Conservation (phyloP, 2,329 filamentous ascomycete species). For the Chaetomiaceae sp. region DNA sequence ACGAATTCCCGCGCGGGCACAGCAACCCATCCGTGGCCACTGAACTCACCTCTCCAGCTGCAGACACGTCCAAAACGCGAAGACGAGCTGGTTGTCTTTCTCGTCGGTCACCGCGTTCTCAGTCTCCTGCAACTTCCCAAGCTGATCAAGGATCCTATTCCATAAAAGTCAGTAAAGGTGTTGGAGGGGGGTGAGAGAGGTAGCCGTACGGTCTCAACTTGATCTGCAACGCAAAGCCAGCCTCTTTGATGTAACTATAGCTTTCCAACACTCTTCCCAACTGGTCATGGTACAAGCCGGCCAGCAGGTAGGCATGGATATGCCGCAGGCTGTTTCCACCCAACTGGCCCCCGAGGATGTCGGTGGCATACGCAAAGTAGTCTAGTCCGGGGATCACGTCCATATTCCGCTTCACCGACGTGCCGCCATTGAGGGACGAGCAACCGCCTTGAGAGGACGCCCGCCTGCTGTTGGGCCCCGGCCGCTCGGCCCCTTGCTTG, state of each 20-base stretch:
- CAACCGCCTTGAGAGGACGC: slow-evolving; percentile 44
- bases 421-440: slow-evolving; percentile 12
- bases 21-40: too few relatives aligned
- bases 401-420: slow-evolving; percentile 51
- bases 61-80: slow-evolving; percentile 89
- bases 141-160: slow-evolving; percentile 43
- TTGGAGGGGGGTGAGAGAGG: slow-evolving; percentile 23
- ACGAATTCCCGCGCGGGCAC: too few relatives aligned
- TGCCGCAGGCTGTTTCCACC: slow-evolving; percentile 76
- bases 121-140: slow-evolving; percentile 36
- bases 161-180: neutral
- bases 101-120: slow-evolving; percentile 34
- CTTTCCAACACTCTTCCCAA: slow-evolving; percentile 82
- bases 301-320: slow-evolving; percentile 78
- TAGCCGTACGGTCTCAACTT: slow-evolving; percentile 71
- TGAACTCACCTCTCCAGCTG: slow-evolving; percentile 75
- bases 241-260: slow-evolving; percentile 55
- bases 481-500: slow-evolving; percentile 41
- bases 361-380: slow-evolving; percentile 80
- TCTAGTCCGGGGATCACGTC: slow-evolving; percentile 84
- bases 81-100: slow-evolving; percentile 58
- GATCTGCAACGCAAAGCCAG: slow-evolving; percentile 56
- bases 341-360: slow-evolving; percentile 76
- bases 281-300: slow-evolving; percentile 84
- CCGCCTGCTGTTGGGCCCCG: slow-evolving; percentile 41